Evolutionary conservation across 164 flowering plant species (phyloP).

Genomic region (Macadamia tetraphylla): DNA sequence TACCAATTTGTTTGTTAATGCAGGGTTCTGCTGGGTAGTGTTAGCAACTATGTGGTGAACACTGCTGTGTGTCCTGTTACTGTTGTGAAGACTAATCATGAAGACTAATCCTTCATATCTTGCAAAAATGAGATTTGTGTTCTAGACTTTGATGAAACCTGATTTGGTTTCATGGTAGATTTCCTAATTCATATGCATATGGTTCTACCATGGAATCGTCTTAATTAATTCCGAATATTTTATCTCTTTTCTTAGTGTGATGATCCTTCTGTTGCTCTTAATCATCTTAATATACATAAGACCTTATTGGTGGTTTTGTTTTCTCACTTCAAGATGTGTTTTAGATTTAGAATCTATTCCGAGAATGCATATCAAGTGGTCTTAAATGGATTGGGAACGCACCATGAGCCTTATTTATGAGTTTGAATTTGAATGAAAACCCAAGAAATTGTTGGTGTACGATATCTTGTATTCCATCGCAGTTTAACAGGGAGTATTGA

Average conservation of each 20-base stretch:
- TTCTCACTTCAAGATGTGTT: too few relatives aligned
- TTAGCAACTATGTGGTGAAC: conserved; percentile 65
- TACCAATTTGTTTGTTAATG: conserved; percentile 4
- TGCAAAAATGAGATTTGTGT: neutral
- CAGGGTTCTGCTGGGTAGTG: conserved; percentile 75
- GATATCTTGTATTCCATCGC: too few relatives aligned
- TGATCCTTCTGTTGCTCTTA: too few relatives aligned
- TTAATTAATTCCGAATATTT: neutral
- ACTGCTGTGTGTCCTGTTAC: conserved; percentile 63
- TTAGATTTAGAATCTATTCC: too few relatives aligned
- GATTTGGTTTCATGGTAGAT: neutral
- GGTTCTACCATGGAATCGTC: neutral
- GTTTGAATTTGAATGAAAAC: too few relatives aligned
- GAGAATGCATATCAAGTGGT: too few relatives aligned
- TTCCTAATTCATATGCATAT: neutral
- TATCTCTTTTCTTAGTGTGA: neutral
- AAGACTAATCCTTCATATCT: neutral
- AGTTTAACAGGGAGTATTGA: too few relatives aligned
- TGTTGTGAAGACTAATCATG: conserved; percentile 43
- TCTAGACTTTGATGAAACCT: neutral
- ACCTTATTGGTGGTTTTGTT: too few relatives aligned
- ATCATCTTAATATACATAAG: too few relatives aligned
- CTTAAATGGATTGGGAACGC: too few relatives aligned
- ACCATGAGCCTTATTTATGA: too few relatives aligned
- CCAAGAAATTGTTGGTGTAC: too few relatives aligned